Evolutionary conservation across 2,329 filamentous ascomycete species (phyloP).

Genomic region (Dothidotthia symphoricarpi): DNA sequence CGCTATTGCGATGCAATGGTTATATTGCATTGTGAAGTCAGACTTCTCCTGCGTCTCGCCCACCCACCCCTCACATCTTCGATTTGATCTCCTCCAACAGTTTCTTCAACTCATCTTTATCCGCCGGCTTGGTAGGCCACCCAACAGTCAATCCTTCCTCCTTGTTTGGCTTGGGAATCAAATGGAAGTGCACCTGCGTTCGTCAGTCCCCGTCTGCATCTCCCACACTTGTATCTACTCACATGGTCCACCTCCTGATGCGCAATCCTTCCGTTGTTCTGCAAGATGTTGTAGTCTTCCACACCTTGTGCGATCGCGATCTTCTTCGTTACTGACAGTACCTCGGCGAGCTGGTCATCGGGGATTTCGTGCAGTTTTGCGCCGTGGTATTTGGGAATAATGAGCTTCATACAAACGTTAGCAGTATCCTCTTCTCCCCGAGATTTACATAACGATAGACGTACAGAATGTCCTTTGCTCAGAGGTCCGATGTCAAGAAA

Average conservation of each 20-base stretch:
- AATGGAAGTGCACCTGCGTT: slow-evolving; percentile 81
- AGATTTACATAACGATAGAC: too few species aligned
- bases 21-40: too few species aligned
- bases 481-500: slow-evolving; percentile 96
- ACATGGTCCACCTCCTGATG: slow-evolving; percentile 94
- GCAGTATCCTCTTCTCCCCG: not conserved
- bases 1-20: too few species aligned
- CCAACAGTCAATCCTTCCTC: slow-evolving; percentile 73
- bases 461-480: slow-evolving; percentile 82
- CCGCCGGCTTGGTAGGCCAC: slow-evolving; percentile 73
- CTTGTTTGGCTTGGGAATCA: slow-evolving; percentile 94
- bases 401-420: slow-evolving; percentile 62
- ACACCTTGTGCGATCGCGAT: slow-evolving; percentile 75
- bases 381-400: slow-evolving; percentile 94
- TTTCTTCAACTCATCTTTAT: slow-evolving; percentile 81
- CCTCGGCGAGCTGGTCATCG: slow-evolving; percentile 78
- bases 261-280: slow-evolving; percentile 91
- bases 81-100: slow-evolving; percentile 80
- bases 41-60: not conserved
- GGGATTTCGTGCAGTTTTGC: slow-evolving; percentile 89
- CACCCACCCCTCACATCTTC: slow-evolving; percentile 65
- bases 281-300: slow-evolving; percentile 84
- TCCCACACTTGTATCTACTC: slow-evolving; percentile 33
- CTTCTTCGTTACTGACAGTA: slow-evolving; percentile 85
- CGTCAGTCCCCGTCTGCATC: not conserved